Evolutionary conservation across 495 filamentous ascomycete species (phyloP), one percentile per base, ranked within the genome.

Genomic region (Jackrogersella multiformis): DNA sequence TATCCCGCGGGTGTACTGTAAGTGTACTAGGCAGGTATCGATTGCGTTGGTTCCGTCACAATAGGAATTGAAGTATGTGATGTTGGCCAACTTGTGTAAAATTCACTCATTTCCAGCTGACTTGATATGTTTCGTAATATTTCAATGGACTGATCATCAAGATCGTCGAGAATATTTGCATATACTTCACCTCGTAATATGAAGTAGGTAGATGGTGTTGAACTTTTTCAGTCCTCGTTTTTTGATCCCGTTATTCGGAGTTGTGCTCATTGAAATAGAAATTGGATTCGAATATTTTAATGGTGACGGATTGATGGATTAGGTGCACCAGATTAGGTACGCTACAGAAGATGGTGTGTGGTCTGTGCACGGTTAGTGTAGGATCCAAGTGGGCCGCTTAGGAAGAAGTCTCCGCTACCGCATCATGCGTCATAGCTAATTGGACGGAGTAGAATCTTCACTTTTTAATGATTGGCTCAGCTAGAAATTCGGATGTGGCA

Each of bases 361-460:
- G 49, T 67, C 26, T 30, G 26, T 30, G 26, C 26, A n/a, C n/a
- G 56, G 64, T 67, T 24, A 24, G 64, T 68, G 58, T 59, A 39
- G 21, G 18, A 23, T 45, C 44, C 18, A 12, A 35, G 53, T 58
- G 58, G 58, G 7, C 18, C 10, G 21, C 2, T 61, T 51, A 41
- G 35, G 38, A 53, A 68, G 42, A 30, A 32, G 6, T 30, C 34
- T 57, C 56, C 66, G 64, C 56, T 56, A 20, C 5, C 3, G 0
- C 18, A 41, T 32, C 34, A 23, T 38, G 53, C 34, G 42, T 56
- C 24, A 64, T 60, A 1, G n/a, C 2, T 60, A 20, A 64, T 69
- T 69, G 59, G 66, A 15, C 48, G 23, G 44, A 20, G 55, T 36
- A 32, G 36, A 63, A 36, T 26, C 10, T 51, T 4, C 16, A 38